Evolutionary conservation across 352 stramenopile species (phyloP).

Genomic region (Pythium plurisporium): DNA sequence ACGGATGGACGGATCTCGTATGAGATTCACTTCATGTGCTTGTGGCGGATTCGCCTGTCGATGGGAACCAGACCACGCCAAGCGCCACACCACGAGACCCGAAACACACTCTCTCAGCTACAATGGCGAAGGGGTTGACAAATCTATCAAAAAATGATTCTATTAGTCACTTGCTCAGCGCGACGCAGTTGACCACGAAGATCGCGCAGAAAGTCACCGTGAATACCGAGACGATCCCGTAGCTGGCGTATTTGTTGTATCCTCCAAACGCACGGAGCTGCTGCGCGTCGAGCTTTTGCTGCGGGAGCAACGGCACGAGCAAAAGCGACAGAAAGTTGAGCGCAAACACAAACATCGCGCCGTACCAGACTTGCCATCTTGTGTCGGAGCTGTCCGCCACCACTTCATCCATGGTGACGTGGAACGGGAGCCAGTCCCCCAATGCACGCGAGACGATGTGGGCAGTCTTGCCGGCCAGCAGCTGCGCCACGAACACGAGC

Average conservation of each 20-base stretch:
- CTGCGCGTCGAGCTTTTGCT: slow-evolving; percentile 45
- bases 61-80: no score
- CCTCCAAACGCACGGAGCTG: slow-evolving; percentile 36
- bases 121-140: no score
- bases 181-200: slow-evolving; percentile 1
- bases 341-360: slow-evolving; percentile 2
- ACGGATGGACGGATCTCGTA: no score
- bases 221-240: slow-evolving; percentile 10
- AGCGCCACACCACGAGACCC: no score
- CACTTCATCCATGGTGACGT: slow-evolving; percentile 12
- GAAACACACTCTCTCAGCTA: no score
- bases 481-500: slow-evolving; percentile 41
- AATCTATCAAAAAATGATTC: no score
- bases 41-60: no score
- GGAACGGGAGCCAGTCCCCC: slow-evolving; percentile 22
- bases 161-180: background rate
- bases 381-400: background rate
- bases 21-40: no score
- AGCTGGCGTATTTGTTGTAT: slow-evolving; percentile 44
- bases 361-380: slow-evolving; percentile 4
- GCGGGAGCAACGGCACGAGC: slow-evolving; percentile 24
- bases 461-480: slow-evolving; percentile 27
- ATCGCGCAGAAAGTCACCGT: background rate
- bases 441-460: slow-evolving; percentile 29
- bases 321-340: slow-evolving; percentile 19